Evolutionary conservation across 2,329 filamentous ascomycete species (phyloP), one percentile per base, ranked within the genome.

Genomic region (Epichloe sibirici): DNA sequence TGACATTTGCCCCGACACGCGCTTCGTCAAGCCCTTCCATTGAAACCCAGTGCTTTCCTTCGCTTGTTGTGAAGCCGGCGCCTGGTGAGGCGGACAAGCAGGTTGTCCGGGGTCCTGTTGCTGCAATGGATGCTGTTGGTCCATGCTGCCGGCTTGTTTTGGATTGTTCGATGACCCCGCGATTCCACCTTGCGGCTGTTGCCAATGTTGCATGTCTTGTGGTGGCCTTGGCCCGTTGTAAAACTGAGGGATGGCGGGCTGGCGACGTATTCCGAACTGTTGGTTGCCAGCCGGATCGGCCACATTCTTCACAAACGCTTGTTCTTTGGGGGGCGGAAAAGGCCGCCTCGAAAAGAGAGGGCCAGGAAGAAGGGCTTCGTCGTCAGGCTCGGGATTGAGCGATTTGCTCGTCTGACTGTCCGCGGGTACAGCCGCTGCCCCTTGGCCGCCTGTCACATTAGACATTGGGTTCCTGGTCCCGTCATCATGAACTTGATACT

Each of bases 11-110:
- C 53, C 63, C 3, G 62, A 65, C 58, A 70, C 56, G 37, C 65
- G 61, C 35, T 61, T 66, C 51, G 52, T 65, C 17, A 69, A 45
- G 2, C 61, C 65, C 53, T 66, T 69, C 66, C 65, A 68, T 44
- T 62, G 64, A 4, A 63, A 66, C 5, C 59, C 59, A 13, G 61
- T 56, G 34, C 57, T 57, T 9, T 57, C 37, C 11, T 44, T 51
- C 3, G 4, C 35, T 39, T 15, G 34, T 5, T 42, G 47, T 17
- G 34, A 15, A 2, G 31, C 28, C 13, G n/a, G 25, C 2, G 37
- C 12, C 31, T 54, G 52, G 8, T 51, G 45, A 35, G 42, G 35
- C 38, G 42, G 28, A 6, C 37, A 28, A 15, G 11, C 7, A 17
- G 13, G 13, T 2, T 21, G 42, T 1, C 45, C 21, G 5, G 21